phyloP scores from a whole-genome alignment of 192 early-diverging fungal species.

The Coemansia sp. region DNA sequence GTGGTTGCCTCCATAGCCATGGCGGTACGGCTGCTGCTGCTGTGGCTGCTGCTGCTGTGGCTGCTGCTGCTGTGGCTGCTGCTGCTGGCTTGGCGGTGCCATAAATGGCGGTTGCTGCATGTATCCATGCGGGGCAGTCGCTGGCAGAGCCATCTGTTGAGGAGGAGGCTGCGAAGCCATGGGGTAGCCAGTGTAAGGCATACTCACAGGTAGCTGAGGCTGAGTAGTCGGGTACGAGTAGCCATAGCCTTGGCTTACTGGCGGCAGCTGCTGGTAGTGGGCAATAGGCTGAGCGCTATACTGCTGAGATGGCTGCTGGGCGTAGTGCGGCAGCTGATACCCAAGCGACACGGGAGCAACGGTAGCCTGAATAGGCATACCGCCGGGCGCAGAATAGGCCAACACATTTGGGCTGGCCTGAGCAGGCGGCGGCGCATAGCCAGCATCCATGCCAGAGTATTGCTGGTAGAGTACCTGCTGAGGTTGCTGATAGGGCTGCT shows the following conservation, averaged over 20 bases:
- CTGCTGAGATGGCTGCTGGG: constrained; percentile 20
- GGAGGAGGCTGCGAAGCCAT: constrained; percentile 23
- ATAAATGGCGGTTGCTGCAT: constrained; percentile 21
- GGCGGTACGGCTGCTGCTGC: constrained; percentile 38
- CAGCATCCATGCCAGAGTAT: neutral
- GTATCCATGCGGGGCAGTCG: constrained; percentile 18
- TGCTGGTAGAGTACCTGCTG: constrained; percentile 12
- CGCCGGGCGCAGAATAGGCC: neutral
- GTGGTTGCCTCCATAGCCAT: constrained; percentile 50
- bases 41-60: constrained; percentile 16
- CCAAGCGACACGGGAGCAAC: constrained; percentile 15
- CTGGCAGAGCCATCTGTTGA: constrained; percentile 18
- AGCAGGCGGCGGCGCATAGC: neutral
- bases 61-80: constrained; percentile 14
- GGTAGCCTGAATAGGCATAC: neutral
- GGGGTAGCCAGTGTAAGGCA: constrained; percentile 14
- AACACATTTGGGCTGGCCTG: neutral
- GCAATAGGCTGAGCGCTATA: constrained; percentile 12
- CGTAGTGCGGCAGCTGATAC: constrained; percentile 24
- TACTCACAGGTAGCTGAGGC: constrained; percentile 18
- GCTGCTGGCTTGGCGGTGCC: constrained; percentile 25
- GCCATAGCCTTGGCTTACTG: constrained; percentile 23
- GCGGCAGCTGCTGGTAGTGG: constrained; percentile 20
- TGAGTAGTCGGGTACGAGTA: constrained; percentile 27
- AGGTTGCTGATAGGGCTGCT: constrained; percentile 7